Conservation (phyloP, 140 eudicot species). For the Senecio squalidus region DNA sequence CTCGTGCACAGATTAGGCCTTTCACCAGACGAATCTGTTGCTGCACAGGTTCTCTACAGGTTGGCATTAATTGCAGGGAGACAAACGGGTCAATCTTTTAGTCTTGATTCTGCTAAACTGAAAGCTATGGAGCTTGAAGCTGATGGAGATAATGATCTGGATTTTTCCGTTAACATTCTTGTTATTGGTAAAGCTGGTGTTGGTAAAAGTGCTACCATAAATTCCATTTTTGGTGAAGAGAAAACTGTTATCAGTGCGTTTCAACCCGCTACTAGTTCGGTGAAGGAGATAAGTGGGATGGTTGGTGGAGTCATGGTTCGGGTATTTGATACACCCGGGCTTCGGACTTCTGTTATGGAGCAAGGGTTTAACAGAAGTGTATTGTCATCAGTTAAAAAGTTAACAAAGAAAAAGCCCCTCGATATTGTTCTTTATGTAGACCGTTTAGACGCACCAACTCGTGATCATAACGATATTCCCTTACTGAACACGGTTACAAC, state of each 20-base stretch:
- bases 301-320: slow-evolving; percentile 73
- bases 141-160: slow-evolving; percentile 49
- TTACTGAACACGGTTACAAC: slow-evolving; percentile 52
- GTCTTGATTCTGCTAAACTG: slow-evolving; percentile 70
- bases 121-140: slow-evolving; percentile 72
- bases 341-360: slow-evolving; percentile 60
- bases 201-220: slow-evolving; percentile 96
- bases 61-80: slow-evolving; percentile 69
- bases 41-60: slow-evolving; percentile 85
- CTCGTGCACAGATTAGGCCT: slow-evolving; percentile 77
- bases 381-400: slow-evolving; percentile 59
- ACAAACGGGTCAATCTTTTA: slow-evolving; percentile 55
- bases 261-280: slow-evolving; percentile 56
- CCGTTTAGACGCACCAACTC: slow-evolving; percentile 75
- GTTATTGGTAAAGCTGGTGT: slow-evolving; percentile 97
- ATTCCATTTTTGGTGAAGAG: slow-evolving; percentile 84
- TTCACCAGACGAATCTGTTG: slow-evolving; percentile 71
- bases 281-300: slow-evolving; percentile 53
- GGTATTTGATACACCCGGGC: slow-evolving; percentile 89
- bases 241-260: slow-evolving; percentile 70
- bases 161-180: slow-evolving; percentile 60
- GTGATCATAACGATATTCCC: slow-evolving; percentile 88
- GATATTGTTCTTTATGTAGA: slow-evolving; percentile 90
- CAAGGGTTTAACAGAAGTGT: slow-evolving; percentile 71
- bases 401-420: slow-evolving; percentile 64